These are phyloP conservation scores for Lepiota subincarnata DNA, from an alignment of 768 basidiomycete species.

Conservation along the genomic window DNA sequence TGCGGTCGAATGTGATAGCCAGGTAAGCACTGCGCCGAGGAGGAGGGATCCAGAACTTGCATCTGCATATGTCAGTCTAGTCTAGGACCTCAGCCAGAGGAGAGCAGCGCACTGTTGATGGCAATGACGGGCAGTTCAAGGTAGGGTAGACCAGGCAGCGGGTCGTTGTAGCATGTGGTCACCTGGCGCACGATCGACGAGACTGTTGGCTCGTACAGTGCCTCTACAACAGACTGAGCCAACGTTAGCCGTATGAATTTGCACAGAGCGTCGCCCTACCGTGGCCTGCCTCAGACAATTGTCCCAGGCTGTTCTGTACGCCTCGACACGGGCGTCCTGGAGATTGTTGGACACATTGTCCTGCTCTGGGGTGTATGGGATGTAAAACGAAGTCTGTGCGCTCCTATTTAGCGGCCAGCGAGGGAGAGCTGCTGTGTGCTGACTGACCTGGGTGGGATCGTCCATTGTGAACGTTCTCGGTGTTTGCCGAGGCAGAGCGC, in stretches of 20 bases:
- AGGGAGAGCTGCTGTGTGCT: no score
- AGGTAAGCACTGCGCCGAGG: slow-evolving; percentile 43
- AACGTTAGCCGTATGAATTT: slow-evolving; percentile 1
- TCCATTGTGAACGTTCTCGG: slow-evolving; percentile 2
- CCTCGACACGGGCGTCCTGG: slow-evolving; percentile 33
- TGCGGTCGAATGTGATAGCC: slow-evolving; percentile 36
- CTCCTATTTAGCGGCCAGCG: neutral
- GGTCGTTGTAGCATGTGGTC: slow-evolving; percentile 36
- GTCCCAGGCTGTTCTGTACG: slow-evolving; percentile 55
- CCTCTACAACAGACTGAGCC: slow-evolving; percentile 39
- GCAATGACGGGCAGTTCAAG: slow-evolving; percentile 57
- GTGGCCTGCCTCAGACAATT: slow-evolving; percentile 55
- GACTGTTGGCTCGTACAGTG: slow-evolving; percentile 47
- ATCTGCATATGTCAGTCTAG: neutral
- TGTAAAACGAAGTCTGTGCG: slow-evolving; percentile 10
- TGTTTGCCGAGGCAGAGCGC: slow-evolving; percentile 29
- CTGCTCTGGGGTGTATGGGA: slow-evolving; percentile 5
- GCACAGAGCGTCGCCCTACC: slow-evolving; percentile 25
- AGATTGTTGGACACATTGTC: neutral
- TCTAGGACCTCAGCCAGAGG: neutral
- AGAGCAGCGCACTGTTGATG: slow-evolving; percentile 42
- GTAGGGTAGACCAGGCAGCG: slow-evolving; percentile 53
- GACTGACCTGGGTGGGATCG: slow-evolving; percentile 2
- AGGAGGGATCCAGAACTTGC: slow-evolving; percentile 36
- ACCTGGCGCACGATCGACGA: slow-evolving; percentile 41